These are phyloP conservation scores for Termitomyces sp. DNA, from an alignment of 768 basidiomycete species.

Conservation along the genomic window DNA sequence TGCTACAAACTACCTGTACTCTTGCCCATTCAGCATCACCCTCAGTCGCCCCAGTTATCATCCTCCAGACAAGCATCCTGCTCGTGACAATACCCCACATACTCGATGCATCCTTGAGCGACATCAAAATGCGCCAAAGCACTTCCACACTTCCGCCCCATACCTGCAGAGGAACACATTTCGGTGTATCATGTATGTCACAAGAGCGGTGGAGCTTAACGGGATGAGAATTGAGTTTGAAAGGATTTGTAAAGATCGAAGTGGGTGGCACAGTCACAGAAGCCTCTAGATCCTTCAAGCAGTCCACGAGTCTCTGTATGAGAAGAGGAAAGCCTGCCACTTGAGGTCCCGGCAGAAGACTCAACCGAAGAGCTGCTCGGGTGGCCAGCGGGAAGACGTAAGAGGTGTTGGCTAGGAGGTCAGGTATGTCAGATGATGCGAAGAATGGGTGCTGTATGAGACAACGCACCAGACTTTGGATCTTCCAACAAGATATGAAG, in stretches of 20 bases:
- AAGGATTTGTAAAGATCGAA: not conserved
- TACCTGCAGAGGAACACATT: constrained; percentile 22
- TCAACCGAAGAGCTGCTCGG: constrained; percentile 29
- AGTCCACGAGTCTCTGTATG: constrained; percentile 22
- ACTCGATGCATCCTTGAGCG: constrained; percentile 17
- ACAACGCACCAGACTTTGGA: constrained; percentile 20
- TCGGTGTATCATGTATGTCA: constrained; percentile 29
- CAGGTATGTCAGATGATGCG: not conserved
- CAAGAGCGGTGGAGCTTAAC: constrained; percentile 28
- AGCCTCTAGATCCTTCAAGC: constrained; percentile 25
- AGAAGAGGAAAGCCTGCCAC: constrained; percentile 23
- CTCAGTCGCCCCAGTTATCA: constrained; percentile 32
- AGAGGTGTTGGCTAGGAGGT: constrained; percentile 3
- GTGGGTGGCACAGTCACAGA: constrained; percentile 11
- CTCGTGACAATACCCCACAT: constrained; percentile 51
- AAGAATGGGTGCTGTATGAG: not conserved
- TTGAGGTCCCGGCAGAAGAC: constrained; percentile 25
- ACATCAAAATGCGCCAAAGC: constrained; percentile 55
- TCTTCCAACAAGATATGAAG: constrained; percentile 35
- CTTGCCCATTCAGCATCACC: constrained; percentile 56
- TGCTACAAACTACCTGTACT: constrained; percentile 21
- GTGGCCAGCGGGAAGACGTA: constrained; percentile 20
- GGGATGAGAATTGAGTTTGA: not conserved
- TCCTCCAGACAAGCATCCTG: constrained; percentile 54
- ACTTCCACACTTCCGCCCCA: constrained; percentile 53